Conservation (phyloP, 768 basidiomycete genomes). For the Tylopilus felleus region DNA sequence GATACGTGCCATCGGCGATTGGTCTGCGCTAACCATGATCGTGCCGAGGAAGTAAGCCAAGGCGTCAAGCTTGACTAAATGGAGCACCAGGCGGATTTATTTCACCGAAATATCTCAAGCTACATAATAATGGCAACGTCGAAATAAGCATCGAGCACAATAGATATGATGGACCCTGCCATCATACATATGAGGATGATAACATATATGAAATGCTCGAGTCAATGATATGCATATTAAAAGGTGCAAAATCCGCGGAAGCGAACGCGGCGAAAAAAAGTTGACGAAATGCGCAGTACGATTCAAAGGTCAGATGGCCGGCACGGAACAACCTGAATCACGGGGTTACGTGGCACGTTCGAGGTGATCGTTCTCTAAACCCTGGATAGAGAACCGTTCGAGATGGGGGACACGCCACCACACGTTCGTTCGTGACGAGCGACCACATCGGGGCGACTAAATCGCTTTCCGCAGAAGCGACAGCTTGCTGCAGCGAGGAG, state of each 20-base stretch:
- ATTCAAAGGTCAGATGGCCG: not conserved
- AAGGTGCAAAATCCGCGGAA: slow-evolving; percentile 1
- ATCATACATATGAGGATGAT: slow-evolving; percentile 3
- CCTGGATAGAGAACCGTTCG: not conserved
- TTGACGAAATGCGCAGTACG: slow-evolving; percentile 1
- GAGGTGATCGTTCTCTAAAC: not conserved
- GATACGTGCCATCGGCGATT: not conserved
- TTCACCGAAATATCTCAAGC: not conserved
- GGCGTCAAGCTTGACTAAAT: not conserved
- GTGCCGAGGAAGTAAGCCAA: not conserved
- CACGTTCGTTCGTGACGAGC: slow-evolving; percentile 27
- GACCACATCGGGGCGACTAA: slow-evolving; percentile 29
- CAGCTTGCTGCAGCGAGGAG: slow-evolving; percentile 24
- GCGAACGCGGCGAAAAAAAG: slow-evolving; percentile 1
- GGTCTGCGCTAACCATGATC: not conserved
- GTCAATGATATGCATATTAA: slow-evolving; percentile 10
- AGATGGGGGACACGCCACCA: not conserved
- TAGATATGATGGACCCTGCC: not conserved
- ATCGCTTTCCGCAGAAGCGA: slow-evolving; percentile 20
- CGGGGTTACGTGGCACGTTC: not conserved
- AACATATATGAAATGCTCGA: slow-evolving; percentile 10
- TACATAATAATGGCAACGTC: not conserved
- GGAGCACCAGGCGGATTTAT: not conserved
- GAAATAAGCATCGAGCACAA: not conserved
- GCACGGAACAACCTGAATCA: not conserved